Evolutionary conservation across 257 asterid species (phyloP), one percentile per base, ranked within the genome.

Genomic region (Scutellaria barbata): DNA sequence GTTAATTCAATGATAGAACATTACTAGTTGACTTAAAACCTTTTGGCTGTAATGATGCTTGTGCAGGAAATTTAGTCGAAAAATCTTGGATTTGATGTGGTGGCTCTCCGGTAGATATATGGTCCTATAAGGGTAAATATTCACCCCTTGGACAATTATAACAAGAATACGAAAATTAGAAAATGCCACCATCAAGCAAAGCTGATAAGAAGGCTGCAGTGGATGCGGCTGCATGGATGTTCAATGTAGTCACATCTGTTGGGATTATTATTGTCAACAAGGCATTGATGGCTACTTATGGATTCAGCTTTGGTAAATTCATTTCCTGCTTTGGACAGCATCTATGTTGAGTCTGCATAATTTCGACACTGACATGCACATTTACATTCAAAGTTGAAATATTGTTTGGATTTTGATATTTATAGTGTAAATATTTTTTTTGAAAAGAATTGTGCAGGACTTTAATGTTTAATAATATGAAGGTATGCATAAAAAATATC

Each of bases 241-340:
- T 95, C 88, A 95, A 95, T 78, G 96, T 95, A 59, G 98, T 91
- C 68, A 89, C 98, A 63, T 94, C 99, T 14, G 99, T 92, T 68
- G 99, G 99, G 73, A 86, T 95, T 60, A 95, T 95, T 57, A 86
- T 95, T 73, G 97, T 91, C 80, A 95, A 95, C 71, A 95, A 95
- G 85, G 97, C 99, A 63, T 86, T 94, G 58, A 94, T 92, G 99
- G 98, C 95, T 81, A 89, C 87, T 40, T 95, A 92, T 60, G 96
- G 97, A 62, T 95, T 95, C 92, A 89, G 92, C 84, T 95, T 95
- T 82, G 98, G 98, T 95, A 92, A 85, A 11, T 65, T 76, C 65
- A 63, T 42, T 35, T 10, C 46, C 69, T 8, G 33, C 20, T 58
- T 54, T 75, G 46, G 37, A 54, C 58, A 14, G 16, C 14, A 53